Conservation (phyloP, 2,329 filamentous ascomycete species). For the Amphichorda felina region DNA sequence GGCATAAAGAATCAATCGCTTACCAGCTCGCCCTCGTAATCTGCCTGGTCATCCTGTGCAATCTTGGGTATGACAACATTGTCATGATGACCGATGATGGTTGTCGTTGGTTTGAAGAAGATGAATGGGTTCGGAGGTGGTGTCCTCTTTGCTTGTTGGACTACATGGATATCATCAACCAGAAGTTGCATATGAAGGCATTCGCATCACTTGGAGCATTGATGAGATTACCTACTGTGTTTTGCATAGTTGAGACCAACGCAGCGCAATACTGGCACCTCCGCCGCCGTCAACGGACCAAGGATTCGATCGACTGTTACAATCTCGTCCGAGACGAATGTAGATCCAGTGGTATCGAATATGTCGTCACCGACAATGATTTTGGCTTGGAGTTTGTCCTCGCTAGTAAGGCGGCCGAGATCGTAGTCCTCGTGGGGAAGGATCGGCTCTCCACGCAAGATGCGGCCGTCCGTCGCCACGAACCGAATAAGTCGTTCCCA, state of each 20-base stretch:
- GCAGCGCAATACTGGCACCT: slow-evolving; percentile 45
- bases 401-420: slow-evolving; percentile 31
- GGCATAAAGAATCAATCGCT: too few species aligned
- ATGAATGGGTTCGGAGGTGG: slow-evolving; percentile 35
- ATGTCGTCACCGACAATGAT: slow-evolving; percentile 37
- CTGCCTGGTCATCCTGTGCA: slow-evolving; percentile 33
- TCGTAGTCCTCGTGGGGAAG: slow-evolving; percentile 30
- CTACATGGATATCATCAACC: slow-evolving; percentile 18
- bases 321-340: slow-evolving; percentile 38
- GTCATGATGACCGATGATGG: slow-evolving; percentile 20
- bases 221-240: slow-evolving; percentile 27
- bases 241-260: slow-evolving; percentile 49
- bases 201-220: too few species aligned
- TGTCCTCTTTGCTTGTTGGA: slow-evolving; percentile 36
- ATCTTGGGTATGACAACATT: slow-evolving; percentile 33
- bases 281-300: slow-evolving; percentile 33
- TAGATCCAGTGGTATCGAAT: slow-evolving; percentile 31
- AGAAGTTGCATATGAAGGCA: too few species aligned
- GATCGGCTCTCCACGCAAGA: slow-evolving; percentile 40
- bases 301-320: slow-evolving; percentile 41
- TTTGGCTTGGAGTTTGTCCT: slow-evolving; percentile 36
- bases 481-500: slow-evolving; percentile 46
- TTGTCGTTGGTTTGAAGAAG: slow-evolving; percentile 36
- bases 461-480: slow-evolving; percentile 35
- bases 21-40: slow-evolving; percentile 35